Evolutionary conservation across 164 flowering plant genomes (phyloP), one percentile per base, ranked within the genome.

Genomic region (Akebia trifoliata): DNA sequence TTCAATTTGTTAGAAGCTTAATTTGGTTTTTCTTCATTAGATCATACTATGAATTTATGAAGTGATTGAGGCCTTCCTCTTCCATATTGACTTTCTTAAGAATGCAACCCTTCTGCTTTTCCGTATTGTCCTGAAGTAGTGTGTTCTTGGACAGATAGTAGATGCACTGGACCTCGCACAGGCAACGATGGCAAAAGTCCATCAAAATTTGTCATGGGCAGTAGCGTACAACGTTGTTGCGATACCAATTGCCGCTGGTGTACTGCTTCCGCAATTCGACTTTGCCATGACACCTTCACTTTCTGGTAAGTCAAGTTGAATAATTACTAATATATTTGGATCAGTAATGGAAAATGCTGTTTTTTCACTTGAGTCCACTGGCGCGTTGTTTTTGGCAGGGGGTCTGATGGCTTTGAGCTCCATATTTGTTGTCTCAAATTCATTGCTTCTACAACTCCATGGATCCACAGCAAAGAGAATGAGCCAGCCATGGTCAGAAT

Each of bases 241-340:
- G n/a, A 72, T 88, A 55, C 98, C 98, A 40, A 81, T 92, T 70
- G 98, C 98, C 47, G 95, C 96, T 12, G 98, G 98, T 36, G 70
- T 76, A 20, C 72, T 92, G 45, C 98, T 92, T 78, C 96, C 98
- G 2, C 75, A 73, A 11, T 86, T 74, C 59, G 93, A 86, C 66
- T 82, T 86, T 66, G 98, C 98, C 42, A 92, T 92, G 96, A 92
- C 95, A 21, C 98, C 98, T 46, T 88, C 98, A 14, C 83, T 92
- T 56, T 85, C 95, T 49, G 98, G 96, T 86, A 50, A 67, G 68
- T 32, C 12, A 18, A 35, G 43, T 44, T 14, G 2, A 44, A 20
- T 21, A 14, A 45, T n/a, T 49, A 11, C 11, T 44, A 9, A 31
- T 3, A 12, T 17, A 35, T 18, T 44, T 46, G 17, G 26, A 42